Evolutionary conservation across 495 filamentous ascomycete species (phyloP).

Genomic region (Penicillium subrubescens): DNA sequence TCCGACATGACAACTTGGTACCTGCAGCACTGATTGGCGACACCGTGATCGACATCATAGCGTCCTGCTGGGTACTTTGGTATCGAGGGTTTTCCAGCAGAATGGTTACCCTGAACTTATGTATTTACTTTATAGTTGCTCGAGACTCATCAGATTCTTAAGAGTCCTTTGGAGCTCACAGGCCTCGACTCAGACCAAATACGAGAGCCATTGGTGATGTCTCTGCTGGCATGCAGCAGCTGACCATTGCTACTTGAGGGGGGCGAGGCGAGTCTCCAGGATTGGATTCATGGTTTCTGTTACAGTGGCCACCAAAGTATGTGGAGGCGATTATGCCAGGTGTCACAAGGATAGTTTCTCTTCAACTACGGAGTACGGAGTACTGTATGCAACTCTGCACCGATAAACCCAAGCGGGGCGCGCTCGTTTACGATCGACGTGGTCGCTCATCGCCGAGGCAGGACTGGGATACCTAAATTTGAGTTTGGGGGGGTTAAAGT

Average conservation of each 20-base stretch:
- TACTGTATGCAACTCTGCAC: neutral
- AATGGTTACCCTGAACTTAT: neutral
- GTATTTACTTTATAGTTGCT: neutral
- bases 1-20: slow-evolving; percentile 1
- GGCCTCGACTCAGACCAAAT: neutral
- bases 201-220: neutral
- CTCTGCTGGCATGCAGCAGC: neutral
- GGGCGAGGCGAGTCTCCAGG: neutral
- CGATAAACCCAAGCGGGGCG: neutral
- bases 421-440: neutral
- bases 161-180: neutral
- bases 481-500: neutral
- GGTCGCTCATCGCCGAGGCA: neutral
- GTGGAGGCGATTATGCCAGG: neutral
- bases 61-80: slow-evolving; percentile 13
- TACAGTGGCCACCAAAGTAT: neutral
- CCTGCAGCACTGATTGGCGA: slow-evolving; percentile 8
- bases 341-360: slow-evolving; percentile 2
- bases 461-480: slow-evolving; percentile 9
- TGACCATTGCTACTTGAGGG: neutral
- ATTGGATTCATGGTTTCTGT: neutral
- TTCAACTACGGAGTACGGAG: neutral
- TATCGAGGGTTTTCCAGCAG: neutral
- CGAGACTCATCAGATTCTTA: slow-evolving; percentile 1
- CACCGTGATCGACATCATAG: slow-evolving; percentile 9